A percentile compares a stretch with the other conserved stretches of the same genome.
Evolutionary conservation across 805 yeast species (phyloP).

Genomic region (Saccharomycopsis sp.): DNA sequence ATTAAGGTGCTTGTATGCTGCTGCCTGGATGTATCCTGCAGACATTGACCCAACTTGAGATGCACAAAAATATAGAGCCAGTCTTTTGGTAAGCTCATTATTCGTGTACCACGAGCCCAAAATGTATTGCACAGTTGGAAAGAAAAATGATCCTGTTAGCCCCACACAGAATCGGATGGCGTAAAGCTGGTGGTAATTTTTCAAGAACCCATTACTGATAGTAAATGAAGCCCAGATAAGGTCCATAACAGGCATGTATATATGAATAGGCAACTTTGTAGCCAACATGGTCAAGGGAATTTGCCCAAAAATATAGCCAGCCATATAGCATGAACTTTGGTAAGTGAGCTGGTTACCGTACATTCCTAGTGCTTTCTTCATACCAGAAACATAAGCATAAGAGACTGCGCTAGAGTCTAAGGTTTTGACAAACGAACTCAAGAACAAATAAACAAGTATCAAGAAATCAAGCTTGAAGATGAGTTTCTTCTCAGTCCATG

Average conservation of each 20-base stretch:
- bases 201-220: constrained; percentile 7
- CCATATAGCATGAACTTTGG: constrained; percentile 20
- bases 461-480: constrained; percentile 30
- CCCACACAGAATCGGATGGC: constrained; percentile 31
- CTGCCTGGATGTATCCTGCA: constrained; percentile 29
- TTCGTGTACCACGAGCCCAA: constrained; percentile 32
- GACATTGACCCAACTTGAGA: constrained; percentile 29
- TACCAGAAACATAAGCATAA: constrained; percentile 52
- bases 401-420: constrained; percentile 43
- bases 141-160: constrained; percentile 30
- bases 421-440: constrained; percentile 40
- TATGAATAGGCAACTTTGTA: constrained; percentile 21
- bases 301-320: constrained; percentile 25
- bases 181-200: constrained; percentile 24
- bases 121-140: constrained; percentile 29
- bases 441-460: constrained; percentile 29
- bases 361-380: constrained; percentile 40
- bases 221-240: constrained; percentile 20
- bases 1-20: constrained; percentile 26
- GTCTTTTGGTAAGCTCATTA: constrained; percentile 32
- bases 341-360: constrained; percentile 37
- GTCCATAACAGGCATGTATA: constrained; percentile 24
- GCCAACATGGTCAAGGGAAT: constrained; percentile 25
- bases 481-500: constrained; percentile 25
- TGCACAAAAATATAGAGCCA: constrained; percentile 28